Base-by-base conservation (phyloP, 1,284 basidiomycete genomes). In the Cryptococcus sp. region DNA sequence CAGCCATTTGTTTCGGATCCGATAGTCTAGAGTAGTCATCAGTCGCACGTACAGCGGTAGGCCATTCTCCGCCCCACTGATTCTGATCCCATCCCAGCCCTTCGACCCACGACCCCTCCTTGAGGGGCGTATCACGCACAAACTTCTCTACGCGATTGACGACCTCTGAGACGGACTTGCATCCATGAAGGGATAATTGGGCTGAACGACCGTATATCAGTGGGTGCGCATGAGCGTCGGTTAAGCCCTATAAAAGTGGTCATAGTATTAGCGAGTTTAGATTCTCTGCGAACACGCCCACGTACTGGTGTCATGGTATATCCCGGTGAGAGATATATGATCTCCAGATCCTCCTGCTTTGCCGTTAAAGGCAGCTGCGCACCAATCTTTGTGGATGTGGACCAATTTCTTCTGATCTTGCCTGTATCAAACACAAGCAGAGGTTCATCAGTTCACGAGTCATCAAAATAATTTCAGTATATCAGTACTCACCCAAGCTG, bases 81-180 rank as follows among this genome's bases (percentile, higher is more conserved):
- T 89, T 95, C 76, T 97, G 93, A 72, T 97, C 91, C 93, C 93
- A 97, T 5, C 93, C 93, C 80, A 89, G 85, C 3, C 91, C 93
- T 67, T 87, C 81, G 54, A 96, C 85, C 91, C 91, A 95, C 4
- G 76, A 80, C 3, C 82, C 81, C 8, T 49, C 56, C 15, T 42
- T 20, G 35, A 47, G 42, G 3, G 57, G 51, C 42, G 56, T 53
- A 20, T 27, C 44, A 20, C 20, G 81, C 49, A 92, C 84, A 66
- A 90, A 89, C 0, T 73, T 65, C 60, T 88, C 87, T 20, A 93
- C 79, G 5, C 82, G 81, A 3, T 81, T 76, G 10, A 91, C 78
- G 7, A 89, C 82, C 59, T 90, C 89, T 84, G 65, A 31, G 22
- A 55, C 56, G 1, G 88, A 88, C 16, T 70, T 73, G n/a, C 85